Conservation (phyloP, 805 yeast species). For the Cyberlindnera veronae region DNA sequence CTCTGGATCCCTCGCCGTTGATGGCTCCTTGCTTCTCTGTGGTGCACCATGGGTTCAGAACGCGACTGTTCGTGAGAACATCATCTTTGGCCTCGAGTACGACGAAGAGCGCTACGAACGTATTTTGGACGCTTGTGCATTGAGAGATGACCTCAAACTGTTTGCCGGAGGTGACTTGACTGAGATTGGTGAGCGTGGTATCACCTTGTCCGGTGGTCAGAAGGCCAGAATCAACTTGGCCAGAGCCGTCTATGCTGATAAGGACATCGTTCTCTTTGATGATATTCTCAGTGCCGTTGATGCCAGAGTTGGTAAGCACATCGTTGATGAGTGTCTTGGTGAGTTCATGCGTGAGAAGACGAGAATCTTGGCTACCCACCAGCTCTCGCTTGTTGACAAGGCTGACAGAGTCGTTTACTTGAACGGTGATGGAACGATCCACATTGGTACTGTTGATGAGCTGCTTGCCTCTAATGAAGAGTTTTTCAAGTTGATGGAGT, state of each 20-base stretch:
- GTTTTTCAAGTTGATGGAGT: constrained; percentile 49
- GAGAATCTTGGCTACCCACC: constrained; percentile 74
- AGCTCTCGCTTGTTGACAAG: constrained; percentile 55
- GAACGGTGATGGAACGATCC: constrained; percentile 56
- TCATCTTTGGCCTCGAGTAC: constrained; percentile 51
- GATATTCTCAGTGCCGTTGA: constrained; percentile 78
- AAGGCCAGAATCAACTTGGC: constrained; percentile 72
- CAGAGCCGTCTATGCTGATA: constrained; percentile 62
- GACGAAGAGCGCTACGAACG: constrained; percentile 47
- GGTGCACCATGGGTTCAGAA: constrained; percentile 73
- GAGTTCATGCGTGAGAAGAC: constrained; percentile 53
- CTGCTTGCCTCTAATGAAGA: constrained; percentile 37
- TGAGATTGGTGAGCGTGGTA: constrained; percentile 74
- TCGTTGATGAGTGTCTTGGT: constrained; percentile 55
- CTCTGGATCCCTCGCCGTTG: constrained; percentile 45
- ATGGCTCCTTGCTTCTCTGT: constrained; percentile 48
- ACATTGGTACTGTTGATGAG: constrained; percentile 54
- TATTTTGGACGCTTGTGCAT: constrained; percentile 57
- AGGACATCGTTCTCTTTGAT: constrained; percentile 61
- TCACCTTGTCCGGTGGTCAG: constrained; percentile 76
- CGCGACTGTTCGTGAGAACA: constrained; percentile 65
- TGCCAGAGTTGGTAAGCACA: constrained; percentile 71
- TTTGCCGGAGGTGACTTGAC: constrained; percentile 67
- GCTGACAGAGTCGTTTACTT: constrained; percentile 65
- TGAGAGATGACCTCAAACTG: constrained; percentile 52